Conservation (phyloP, 1,284 basidiomycete species). For the Malassezia equina region DNA sequence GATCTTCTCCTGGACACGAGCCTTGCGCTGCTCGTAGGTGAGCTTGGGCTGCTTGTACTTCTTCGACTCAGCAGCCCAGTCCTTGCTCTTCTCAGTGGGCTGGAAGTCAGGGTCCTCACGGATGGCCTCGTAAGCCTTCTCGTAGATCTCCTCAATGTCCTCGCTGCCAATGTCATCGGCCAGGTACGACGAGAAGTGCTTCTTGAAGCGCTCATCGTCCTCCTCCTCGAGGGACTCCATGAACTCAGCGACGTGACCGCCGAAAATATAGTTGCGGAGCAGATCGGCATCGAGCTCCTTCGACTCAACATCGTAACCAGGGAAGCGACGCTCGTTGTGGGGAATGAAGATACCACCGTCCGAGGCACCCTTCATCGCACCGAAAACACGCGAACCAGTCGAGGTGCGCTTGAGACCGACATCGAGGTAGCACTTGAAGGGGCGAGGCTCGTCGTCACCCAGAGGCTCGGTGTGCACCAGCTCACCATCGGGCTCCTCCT, state of each 20-base stretch:
- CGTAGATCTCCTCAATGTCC: slow-evolving; percentile 94
- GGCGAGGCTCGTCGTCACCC: slow-evolving; percentile 86
- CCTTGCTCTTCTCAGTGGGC: slow-evolving; percentile 76
- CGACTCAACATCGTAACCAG: slow-evolving; percentile 85
- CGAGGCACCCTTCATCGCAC: slow-evolving; percentile 96
- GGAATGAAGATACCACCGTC: slow-evolving; percentile 98
- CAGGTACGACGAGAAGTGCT: slow-evolving; percentile 91
- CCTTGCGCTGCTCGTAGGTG: slow-evolving; percentile 59
- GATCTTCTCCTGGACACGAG: slow-evolving; percentile 43
- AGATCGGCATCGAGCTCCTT: slow-evolving; percentile 91
- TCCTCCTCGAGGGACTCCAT: slow-evolving; percentile 99
- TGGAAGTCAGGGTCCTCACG: slow-evolving; percentile 87
- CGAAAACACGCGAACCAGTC: slow-evolving; percentile 94
- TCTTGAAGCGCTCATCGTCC: slow-evolving; percentile 98
- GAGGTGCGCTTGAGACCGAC: slow-evolving; percentile 97
- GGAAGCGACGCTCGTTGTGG: slow-evolving; percentile 97
- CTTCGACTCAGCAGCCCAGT: slow-evolving; percentile 79
- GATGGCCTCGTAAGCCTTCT: slow-evolving; percentile 68
- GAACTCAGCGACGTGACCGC: slow-evolving; percentile 97
- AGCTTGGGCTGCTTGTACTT: slow-evolving; percentile 67
- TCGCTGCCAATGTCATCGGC: slow-evolving; percentile 90
- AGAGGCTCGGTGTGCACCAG: slow-evolving; percentile 70
- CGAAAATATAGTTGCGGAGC: slow-evolving; percentile 95
- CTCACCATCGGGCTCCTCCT: slow-evolving; percentile 81
- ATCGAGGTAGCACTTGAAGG: slow-evolving; percentile 98